These are phyloP conservation scores for Blastobotrys niveus DNA, from an alignment of 1,139 yeast genomes.

Conservation along the genomic window DNA sequence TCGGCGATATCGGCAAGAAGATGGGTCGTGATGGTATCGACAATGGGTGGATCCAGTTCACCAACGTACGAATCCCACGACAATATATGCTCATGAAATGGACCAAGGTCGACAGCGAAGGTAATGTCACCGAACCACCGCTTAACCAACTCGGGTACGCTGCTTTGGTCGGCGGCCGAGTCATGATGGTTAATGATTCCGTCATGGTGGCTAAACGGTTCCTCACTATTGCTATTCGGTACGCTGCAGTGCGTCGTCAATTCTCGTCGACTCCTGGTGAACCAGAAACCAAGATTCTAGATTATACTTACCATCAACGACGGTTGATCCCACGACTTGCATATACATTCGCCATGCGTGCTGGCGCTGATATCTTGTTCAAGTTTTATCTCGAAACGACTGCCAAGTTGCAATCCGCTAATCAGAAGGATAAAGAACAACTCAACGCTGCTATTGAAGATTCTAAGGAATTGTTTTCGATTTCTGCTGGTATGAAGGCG, in stretches of 20 bases:
- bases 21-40: conserved; percentile 79
- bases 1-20: conserved; percentile 90
- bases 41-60: conserved; percentile 92
- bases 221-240: conserved; percentile 77
- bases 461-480: conserved; percentile 73
- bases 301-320: conserved; percentile 81
- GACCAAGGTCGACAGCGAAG: conserved; percentile 64
- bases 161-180: conserved; percentile 84
- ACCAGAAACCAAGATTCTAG: conserved; percentile 46
- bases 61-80: conserved; percentile 75
- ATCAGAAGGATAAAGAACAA: conserved; percentile 34
- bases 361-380: conserved; percentile 61
- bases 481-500: conserved; percentile 84
- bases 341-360: conserved; percentile 68
- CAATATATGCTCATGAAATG: conserved; percentile 77
- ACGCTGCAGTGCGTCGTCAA: conserved; percentile 86
- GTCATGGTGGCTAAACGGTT: conserved; percentile 74
- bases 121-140: conserved; percentile 62
- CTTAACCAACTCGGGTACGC: conserved; percentile 82
- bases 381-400: conserved; percentile 48
- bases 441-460: conserved; percentile 46
- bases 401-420: conserved; percentile 41
- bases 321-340: conserved; percentile 78
- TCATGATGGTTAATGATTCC: conserved; percentile 79
- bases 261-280: conserved; percentile 47